A percentile compares a stretch with the other conserved stretches of the same genome.
These are phyloP conservation scores for Lachnellula hyalina DNA, from an alignment of 2,329 filamentous ascomycete genomes.

Conservation along the genomic window DNA sequence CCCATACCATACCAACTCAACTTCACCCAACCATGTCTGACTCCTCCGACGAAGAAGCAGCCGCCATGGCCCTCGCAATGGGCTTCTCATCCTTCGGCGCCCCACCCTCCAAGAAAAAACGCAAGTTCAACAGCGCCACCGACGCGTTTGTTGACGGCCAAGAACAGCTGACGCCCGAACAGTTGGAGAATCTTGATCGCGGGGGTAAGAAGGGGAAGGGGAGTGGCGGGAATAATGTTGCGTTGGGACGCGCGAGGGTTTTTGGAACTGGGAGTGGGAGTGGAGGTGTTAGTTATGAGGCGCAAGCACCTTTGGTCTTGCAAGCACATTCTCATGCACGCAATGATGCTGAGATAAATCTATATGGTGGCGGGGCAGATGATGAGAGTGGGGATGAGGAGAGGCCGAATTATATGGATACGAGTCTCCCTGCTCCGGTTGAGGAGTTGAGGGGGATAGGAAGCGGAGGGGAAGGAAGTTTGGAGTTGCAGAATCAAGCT, in stretches of 20 bases:
- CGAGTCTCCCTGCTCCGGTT: conserved; percentile 30
- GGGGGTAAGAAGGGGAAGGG: conserved; percentile 31
- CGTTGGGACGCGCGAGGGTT: conserved; percentile 25
- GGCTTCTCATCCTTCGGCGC: conserved; percentile 68
- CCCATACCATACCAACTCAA: no score
- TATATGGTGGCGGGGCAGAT: conserved; percentile 20
- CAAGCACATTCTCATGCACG: not conserved
- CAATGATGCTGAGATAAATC: conserved; percentile 23
- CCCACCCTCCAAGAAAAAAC: conserved; percentile 53
- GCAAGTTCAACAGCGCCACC: conserved; percentile 56
- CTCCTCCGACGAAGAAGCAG: no score
- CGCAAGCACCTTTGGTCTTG: no score
- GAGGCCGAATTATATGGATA: conserved; percentile 22
- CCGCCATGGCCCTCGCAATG: conserved; percentile 42
- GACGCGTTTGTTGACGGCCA: conserved; percentile 43
- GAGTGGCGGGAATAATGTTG: conserved; percentile 29
- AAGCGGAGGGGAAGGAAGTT: conserved; percentile 11
- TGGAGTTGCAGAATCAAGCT: conserved; percentile 16
- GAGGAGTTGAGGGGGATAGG: conserved; percentile 2
- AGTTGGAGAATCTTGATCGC: conserved; percentile 24
- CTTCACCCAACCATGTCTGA: no score
- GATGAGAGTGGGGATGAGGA: conserved; percentile 7
- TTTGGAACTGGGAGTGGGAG: conserved; percentile 13
- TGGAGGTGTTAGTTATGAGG: not conserved
- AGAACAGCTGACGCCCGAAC: conserved; percentile 9